These are phyloP conservation scores for Coemansia sp. DNA, from an alignment of 192 early-diverging fungal species.

Conservation along the genomic window DNA sequence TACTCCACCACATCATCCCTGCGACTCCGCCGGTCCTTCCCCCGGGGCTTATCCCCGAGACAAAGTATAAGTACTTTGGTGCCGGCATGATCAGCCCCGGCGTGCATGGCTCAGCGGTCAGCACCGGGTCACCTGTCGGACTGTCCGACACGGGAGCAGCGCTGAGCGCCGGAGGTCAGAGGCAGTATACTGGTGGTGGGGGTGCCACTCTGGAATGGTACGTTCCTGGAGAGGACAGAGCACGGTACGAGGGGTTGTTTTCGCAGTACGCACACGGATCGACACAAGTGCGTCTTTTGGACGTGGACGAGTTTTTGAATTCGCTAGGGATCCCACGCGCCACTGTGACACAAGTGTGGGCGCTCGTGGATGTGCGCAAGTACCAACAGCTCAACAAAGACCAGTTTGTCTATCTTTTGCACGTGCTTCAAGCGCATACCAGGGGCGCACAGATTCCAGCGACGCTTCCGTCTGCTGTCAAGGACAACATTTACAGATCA, in stretches of 20 bases:
- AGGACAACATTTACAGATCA: conserved; percentile 53
- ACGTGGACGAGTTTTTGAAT: conserved; percentile 51
- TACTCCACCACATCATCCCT: conserved; percentile 60
- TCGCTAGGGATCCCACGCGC: conserved; percentile 40
- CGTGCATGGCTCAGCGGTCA: background rate
- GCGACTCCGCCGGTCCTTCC: conserved; percentile 66
- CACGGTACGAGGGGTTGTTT: conserved; percentile 40
- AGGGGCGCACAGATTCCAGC: conserved; percentile 36
- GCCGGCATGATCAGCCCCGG: conserved; percentile 1
- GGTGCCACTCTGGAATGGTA: conserved; percentile 53
- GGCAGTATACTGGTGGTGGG: conserved; percentile 8
- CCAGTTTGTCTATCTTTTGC: conserved; percentile 55
- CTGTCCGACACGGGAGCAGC: background rate
- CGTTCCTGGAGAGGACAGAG: conserved; percentile 37
- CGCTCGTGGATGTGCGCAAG: conserved; percentile 54
- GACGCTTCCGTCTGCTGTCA: conserved; percentile 44
- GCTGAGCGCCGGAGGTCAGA: conserved; percentile 14
- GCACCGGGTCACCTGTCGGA: background rate
- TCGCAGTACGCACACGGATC: conserved; percentile 35
- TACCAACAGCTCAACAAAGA: conserved; percentile 58
- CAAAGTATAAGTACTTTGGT: conserved; percentile 59
- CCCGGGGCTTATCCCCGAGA: conserved; percentile 64
- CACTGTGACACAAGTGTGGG: conserved; percentile 44
- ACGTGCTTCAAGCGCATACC: conserved; percentile 30
- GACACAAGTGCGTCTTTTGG: conserved; percentile 41